Base-by-base conservation (phyloP, 495 filamentous ascomycete species). In the Rhizodiscina lignyota region DNA sequence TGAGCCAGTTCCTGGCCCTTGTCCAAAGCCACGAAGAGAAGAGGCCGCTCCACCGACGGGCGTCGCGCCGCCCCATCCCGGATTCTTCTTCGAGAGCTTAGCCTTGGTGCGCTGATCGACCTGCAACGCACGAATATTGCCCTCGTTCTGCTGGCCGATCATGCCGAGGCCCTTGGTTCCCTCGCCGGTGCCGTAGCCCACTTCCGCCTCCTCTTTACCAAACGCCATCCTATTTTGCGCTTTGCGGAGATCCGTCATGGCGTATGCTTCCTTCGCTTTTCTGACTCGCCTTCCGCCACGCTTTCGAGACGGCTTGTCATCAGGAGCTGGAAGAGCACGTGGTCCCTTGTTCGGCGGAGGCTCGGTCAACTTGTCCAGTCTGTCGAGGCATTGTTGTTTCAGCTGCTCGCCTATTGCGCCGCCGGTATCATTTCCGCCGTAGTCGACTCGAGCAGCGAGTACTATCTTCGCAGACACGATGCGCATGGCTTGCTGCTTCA, bases 211-310 rank as follows among this genome's bases (percentile, higher is more conserved):
- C 48, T 96, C 89, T 48, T 91, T 89, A 34, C 87, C 87, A 44
- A 97, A 97, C 0, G 79, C 84, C 68, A 97, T 77, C 17, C 89
- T 72, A 58, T 97, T 97, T 58, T 94, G 87, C 5, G 86, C 84
- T 50, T 96, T 96, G 37, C 85, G 79, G 21, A 97, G 62, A 37
- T 97, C 89, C 2, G 89, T 97, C 85, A 94, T 92, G 39, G 89
- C 87, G 4, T 79, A 79, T 5, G 86, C 85, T 61, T 94, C 91
- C 65, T 97, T 97, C 40, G 86, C 89, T 54, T 93, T 94, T 26
- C 89, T 70, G 3, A 86, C 89, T 41, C 86, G 68, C 19, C 91
- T 67, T 32, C 89, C 89, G 54, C 89, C 89, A 44, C 89, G 81
- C 59, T 97, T 97, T 15, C 85, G 64, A 12, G 83, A 74, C 11